These are phyloP conservation scores for Acanthamoeba royreba DNA, from an alignment of 208 protist species.

Conservation along the genomic window DNA sequence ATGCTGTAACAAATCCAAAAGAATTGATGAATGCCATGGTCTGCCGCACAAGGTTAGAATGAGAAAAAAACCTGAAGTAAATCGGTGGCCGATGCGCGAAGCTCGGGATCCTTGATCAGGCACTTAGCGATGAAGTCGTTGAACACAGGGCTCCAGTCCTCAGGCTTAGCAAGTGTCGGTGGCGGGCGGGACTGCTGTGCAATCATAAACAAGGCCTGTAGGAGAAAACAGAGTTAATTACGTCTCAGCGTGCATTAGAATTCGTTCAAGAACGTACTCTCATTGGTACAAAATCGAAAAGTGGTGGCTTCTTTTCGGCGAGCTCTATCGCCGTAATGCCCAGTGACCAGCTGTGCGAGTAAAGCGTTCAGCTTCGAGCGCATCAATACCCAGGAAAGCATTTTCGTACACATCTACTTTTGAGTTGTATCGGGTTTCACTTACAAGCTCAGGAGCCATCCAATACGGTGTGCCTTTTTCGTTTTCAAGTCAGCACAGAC, in stretches of 20 bases:
- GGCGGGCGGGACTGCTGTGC: background rate
- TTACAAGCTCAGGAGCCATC: background rate
- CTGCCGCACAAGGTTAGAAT: background rate
- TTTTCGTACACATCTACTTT: background rate
- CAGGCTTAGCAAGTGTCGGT: background rate
- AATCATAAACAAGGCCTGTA: conserved; percentile 3
- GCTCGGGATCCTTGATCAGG: background rate
- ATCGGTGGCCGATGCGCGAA: background rate
- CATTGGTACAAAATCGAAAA: background rate
- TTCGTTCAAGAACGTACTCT: background rate
- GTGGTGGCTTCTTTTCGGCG: background rate
- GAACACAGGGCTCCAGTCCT: background rate
- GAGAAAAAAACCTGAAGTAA: background rate
- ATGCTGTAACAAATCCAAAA: background rate
- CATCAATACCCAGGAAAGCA: background rate
- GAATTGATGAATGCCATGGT: background rate
- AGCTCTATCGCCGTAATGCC: conserved; percentile 16
- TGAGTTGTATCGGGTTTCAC: background rate
- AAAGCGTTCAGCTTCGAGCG: background rate
- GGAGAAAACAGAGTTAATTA: background rate
- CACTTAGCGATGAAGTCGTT: conserved; percentile 14
- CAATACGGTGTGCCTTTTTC: conserved; percentile 35
- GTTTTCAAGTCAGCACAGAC: no score
- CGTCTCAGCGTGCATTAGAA: background rate
- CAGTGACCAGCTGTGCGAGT: background rate